A percentile compares a stretch with the other conserved stretches of the same genome.
Evolutionary conservation across 768 basidiomycete genomes (phyloP).

Genomic region (Dioszegia hungarica): DNA sequence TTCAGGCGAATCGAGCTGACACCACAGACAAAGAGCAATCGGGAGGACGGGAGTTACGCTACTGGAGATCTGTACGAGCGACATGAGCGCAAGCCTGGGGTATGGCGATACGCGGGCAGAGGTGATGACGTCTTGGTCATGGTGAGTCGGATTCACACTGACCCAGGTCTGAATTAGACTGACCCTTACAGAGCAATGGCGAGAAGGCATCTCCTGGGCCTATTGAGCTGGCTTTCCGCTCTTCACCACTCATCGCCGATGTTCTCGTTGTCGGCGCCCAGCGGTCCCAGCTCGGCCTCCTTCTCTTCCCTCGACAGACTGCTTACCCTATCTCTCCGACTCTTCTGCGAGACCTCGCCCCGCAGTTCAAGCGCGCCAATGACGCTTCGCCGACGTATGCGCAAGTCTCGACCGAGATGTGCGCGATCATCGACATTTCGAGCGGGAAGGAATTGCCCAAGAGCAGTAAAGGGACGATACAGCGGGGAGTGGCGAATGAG

Average conservation of each 20-base stretch:
- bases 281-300: conserved; percentile 54
- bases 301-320: conserved; percentile 53
- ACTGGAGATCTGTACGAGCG: conserved; percentile 57
- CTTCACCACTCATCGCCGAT: conserved; percentile 53
- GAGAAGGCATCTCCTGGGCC: conserved; percentile 59
- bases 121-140: conserved; percentile 57
- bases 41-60: conserved; percentile 56
- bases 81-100: conserved; percentile 51
- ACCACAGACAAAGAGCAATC: conserved; percentile 50
- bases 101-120: conserved; percentile 55
- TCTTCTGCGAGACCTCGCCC: background rate
- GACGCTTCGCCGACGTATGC: conserved; percentile 39
- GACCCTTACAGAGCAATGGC: conserved; percentile 47
- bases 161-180: background rate
- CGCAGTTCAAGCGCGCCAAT: conserved; percentile 28
- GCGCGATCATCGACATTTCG: conserved; percentile 19
- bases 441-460: conserved; percentile 29
- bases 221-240: conserved; percentile 55
- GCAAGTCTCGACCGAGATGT: conserved; percentile 41
- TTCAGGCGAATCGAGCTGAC: background rate
- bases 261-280: conserved; percentile 57
- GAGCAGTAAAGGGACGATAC: conserved; percentile 48
- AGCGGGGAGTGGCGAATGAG: conserved; percentile 45
- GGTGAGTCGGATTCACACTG: too few relatives aligned
- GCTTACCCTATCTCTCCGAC: background rate